These are phyloP conservation scores for Candida sojae DNA, from an alignment of 1,139 yeast species.

Conservation along the genomic window DNA sequence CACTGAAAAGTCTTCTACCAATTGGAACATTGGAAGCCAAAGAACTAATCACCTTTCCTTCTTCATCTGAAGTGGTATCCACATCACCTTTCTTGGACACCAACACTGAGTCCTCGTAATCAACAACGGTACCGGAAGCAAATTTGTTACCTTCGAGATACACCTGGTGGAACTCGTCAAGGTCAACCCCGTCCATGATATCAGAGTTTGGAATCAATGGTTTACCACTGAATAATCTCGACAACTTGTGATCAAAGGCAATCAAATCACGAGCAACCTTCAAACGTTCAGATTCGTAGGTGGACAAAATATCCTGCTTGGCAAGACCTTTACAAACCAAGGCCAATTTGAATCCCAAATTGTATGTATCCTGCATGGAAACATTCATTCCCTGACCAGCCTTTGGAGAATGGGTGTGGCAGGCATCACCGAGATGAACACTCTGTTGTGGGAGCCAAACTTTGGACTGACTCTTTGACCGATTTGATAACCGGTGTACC, in stretches of 20 bases:
- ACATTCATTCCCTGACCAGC: constrained; percentile 43
- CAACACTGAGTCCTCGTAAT: constrained; percentile 22
- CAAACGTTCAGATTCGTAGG: constrained; percentile 30
- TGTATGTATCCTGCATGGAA: constrained; percentile 26
- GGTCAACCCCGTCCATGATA: constrained; percentile 21
- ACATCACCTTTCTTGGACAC: constrained; percentile 7
- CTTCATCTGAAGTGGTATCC: constrained; percentile 5
- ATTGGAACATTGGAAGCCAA: constrained; percentile 25
- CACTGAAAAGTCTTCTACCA: constrained; percentile 27
- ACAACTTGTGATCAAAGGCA: constrained; percentile 29
- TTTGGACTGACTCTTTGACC: constrained; percentile 33
- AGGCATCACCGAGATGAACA: constrained; percentile 37
- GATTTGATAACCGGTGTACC: constrained; percentile 38
- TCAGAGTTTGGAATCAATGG: constrained; percentile 21
- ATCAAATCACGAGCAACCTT: constrained; percentile 32
- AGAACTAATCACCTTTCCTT: constrained; percentile 7
- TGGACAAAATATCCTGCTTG: constrained; percentile 20
- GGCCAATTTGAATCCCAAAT: constrained; percentile 37
- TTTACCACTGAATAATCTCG: constrained; percentile 30
- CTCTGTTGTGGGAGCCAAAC: constrained; percentile 21
- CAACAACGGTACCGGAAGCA: constrained; percentile 32
- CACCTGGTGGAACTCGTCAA: constrained; percentile 26
- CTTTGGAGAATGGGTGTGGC: constrained; percentile 39
- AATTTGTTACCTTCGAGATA: constrained; percentile 28
- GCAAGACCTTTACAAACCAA: constrained; percentile 27